Conservation (phyloP, 495 filamentous ascomycete species). For the Aspergillus coremiiformis region DNA sequence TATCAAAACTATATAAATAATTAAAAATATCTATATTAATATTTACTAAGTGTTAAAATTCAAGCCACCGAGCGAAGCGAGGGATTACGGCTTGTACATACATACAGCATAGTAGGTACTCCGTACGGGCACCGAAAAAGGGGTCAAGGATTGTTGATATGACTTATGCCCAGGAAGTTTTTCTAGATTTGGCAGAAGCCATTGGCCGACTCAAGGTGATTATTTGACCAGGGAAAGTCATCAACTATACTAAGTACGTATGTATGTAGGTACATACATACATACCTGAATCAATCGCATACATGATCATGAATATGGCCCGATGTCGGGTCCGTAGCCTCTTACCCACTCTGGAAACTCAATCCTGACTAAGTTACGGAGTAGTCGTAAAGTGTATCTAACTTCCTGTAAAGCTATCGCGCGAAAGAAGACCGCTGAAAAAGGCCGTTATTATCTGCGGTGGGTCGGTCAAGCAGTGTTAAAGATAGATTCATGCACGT, state of each 20-base stretch:
- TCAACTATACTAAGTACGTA: neutral
- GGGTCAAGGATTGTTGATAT: neutral
- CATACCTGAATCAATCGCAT: neutral
- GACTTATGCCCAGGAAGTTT: neutral
- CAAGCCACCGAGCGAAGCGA: no score
- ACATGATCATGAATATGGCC: neutral
- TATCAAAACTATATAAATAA: no score
- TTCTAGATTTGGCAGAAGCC: neutral
- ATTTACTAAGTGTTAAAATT: no score
- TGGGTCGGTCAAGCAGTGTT: no score
- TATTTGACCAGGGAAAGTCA: neutral
- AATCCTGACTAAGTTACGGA: neutral
- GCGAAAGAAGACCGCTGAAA: neutral
- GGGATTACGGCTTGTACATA: no score
- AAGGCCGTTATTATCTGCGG: neutral
- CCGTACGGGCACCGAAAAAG: neutral
- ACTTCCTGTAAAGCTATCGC: neutral
- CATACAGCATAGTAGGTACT: no score
- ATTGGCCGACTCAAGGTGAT: neutral
- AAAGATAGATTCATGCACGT: neutral
- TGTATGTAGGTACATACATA: no score
- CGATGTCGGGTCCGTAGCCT: neutral
- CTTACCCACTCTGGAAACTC: neutral
- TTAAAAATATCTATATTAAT: no score
- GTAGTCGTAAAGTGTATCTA: neutral